Conservation (phyloP, 2,329 filamentous ascomycete species). For the Huntiella decipiens region DNA sequence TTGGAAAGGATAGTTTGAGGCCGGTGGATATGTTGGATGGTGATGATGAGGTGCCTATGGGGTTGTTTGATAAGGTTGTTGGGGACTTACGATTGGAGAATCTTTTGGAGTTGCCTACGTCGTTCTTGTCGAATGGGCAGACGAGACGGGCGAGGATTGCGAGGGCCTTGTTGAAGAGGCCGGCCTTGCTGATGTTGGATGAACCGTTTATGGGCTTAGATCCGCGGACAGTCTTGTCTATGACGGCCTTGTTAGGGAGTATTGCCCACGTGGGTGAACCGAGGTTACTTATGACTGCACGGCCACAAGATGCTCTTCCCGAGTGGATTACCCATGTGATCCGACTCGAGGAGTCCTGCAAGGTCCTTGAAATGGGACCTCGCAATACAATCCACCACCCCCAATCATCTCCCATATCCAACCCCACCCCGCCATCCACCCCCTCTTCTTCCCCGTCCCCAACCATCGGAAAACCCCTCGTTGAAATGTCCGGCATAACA, state of each 20-base stretch:
- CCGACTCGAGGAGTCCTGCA: conserved; percentile 48
- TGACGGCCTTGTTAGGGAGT: conserved; percentile 51
- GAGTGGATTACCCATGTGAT: conserved; percentile 79
- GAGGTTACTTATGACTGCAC: conserved; percentile 54
- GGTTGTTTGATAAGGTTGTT: conserved; percentile 43
- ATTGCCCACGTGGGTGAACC: conserved; percentile 50
- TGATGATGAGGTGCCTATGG: conserved; percentile 28
- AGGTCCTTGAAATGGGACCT: conserved; percentile 44
- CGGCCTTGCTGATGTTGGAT: conserved; percentile 70
- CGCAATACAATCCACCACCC: conserved; percentile 43
- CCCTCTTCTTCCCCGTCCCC: conserved; percentile 44
- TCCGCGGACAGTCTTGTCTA: conserved; percentile 52
- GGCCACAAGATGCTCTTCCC: conserved; percentile 73
- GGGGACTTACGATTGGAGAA: conserved; percentile 47
- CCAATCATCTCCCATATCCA: conserved; percentile 22
- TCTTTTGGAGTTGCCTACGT: conserved; percentile 63
- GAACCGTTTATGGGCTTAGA: conserved; percentile 95
- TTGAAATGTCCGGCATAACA: conserved; percentile 73
- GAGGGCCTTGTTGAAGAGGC: conserved; percentile 57
- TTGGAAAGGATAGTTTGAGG: conserved; percentile 70
- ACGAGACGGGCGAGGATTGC: conserved; percentile 74
- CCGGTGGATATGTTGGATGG: conserved; percentile 29
- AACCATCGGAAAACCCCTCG: conserved; percentile 51
- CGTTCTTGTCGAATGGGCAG: conserved; percentile 87
- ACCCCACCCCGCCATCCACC: conserved; percentile 29